A percentile compares a stretch with the other conserved stretches of the same genome.
Conservation (phyloP, 106 monocot species). For the Dendrobium huoshanense region DNA sequence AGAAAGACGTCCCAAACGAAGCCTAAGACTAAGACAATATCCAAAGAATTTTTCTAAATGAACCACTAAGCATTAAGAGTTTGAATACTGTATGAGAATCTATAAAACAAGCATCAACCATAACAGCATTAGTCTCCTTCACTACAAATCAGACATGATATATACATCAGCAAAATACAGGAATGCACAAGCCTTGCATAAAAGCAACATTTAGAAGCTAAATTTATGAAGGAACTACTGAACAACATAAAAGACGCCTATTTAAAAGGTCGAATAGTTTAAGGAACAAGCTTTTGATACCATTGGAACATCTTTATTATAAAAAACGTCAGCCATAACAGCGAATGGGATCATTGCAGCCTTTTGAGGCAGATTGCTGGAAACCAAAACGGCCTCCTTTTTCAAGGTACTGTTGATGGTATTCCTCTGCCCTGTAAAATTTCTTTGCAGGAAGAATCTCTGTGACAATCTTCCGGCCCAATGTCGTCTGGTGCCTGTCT, state of each 20-base stretch:
- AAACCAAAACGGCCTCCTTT: slow-evolving; percentile 92
- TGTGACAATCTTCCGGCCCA: slow-evolving; percentile 80
- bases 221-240: not conserved
- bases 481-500: slow-evolving; percentile 60
- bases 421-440: slow-evolving; percentile 92
- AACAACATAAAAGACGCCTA: not conserved
- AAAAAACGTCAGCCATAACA: slow-evolving; percentile 66
- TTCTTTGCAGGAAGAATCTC: slow-evolving; percentile 94
- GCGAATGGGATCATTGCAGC: slow-evolving; percentile 89
- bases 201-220: not conserved
- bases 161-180: too few relatives aligned
- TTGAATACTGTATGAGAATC: too few relatives aligned
- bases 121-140: too few relatives aligned
- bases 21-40: too few relatives aligned
- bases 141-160: not conserved
- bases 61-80: too few relatives aligned
- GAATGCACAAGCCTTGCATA: not conserved
- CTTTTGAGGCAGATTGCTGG: slow-evolving; percentile 68
- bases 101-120: too few relatives aligned
- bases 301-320: not conserved
- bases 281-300: not conserved
- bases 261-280: not conserved
- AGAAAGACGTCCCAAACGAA: too few relatives aligned
- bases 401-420: slow-evolving; percentile 93
- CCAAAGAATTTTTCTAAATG: too few relatives aligned